These are phyloP conservation scores for Aspergillus proliferans DNA, from an alignment of 2,329 filamentous ascomycete genomes.

Conservation along the genomic window DNA sequence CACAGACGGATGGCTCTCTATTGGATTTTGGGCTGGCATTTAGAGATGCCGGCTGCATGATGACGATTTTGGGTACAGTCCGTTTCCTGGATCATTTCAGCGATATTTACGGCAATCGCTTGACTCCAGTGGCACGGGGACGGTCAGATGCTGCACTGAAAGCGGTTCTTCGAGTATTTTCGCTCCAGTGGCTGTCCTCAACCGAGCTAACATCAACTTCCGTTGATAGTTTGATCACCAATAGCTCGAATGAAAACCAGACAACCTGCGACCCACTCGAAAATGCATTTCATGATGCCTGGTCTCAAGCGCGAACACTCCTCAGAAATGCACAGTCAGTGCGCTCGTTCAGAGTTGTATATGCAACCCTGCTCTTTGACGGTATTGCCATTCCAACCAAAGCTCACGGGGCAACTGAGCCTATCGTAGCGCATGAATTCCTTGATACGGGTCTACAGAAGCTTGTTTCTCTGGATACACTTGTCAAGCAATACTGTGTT, in stretches of 20 bases:
- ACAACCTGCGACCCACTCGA: neutral
- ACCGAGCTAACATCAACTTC: neutral
- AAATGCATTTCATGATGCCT: neutral
- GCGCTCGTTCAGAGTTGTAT: constrained; percentile 15
- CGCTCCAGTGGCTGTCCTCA: constrained; percentile 15
- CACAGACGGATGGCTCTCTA: neutral
- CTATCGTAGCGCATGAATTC: constrained; percentile 7
- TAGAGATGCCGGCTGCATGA: neutral
- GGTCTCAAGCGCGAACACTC: neutral
- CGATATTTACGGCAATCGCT: neutral
- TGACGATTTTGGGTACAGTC: neutral
- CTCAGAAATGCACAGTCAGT: constrained; percentile 1
- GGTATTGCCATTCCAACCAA: constrained; percentile 14
- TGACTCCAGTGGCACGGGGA: constrained; percentile 3
- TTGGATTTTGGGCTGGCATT: neutral
- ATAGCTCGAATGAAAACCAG: neutral
- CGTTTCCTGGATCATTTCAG: neutral
- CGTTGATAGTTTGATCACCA: neutral
- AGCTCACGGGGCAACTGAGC: neutral
- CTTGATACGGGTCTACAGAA: constrained; percentile 12
- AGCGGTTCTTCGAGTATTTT: constrained; percentile 12
- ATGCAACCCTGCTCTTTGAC: constrained; percentile 16
- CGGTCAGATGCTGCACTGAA: constrained; percentile 15
- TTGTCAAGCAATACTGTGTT: neutral
- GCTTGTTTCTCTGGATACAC: constrained; percentile 4